Base-by-base conservation (phyloP, 1,284 basidiomycete species). In the Trametes sp. region DNA sequence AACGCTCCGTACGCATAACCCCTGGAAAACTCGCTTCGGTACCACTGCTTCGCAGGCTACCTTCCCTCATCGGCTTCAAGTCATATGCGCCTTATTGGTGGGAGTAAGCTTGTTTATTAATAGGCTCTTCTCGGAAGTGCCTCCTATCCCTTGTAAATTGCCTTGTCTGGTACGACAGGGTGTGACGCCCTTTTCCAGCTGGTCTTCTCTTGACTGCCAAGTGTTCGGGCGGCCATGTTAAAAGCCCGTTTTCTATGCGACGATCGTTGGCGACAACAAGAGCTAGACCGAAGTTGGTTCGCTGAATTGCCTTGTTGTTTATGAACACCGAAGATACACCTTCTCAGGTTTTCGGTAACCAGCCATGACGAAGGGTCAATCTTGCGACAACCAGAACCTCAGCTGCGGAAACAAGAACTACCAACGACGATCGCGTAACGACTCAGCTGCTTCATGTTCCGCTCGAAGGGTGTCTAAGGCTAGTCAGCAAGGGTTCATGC, bases 101-200 rank as follows among this genome's bases (percentile, higher is more conserved):
- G 38, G 36, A 51, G 48, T 5, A 44, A 58, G 56, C 16, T 49
- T 58, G 56, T 51, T 50, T 48, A 42, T 33, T 33, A 23, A 45
- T 54, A 45, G 42, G 23, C 35, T 2, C 33, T 26, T 9, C 33
- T 10, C 13, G 35, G 10, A 9, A 6, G 14, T 13, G 3, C 24
- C 50, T 21, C 52, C 19, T 4, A 10, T 16, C 16, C 38, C 26
- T 53, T 41, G 8, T 4, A 5, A 23, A 23, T n/a, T 53, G 19
- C 51, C 24, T 24, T 41, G 23, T n/a, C n/a, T n/a, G n/a, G n/a
- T n/a, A n/a, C n/a, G n/a, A n/a, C 14, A 4, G 14, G 36, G 16
- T 11, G 23, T 26, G 3, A 33, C 35, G 41, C 4, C 31, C 16
- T 13, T 33, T 6, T 50, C 48, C 19, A 8, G 38, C 38, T n/a